Conservation (phyloP, 2,329 filamentous ascomycete species). For the Pseudogymnoascus verrucosus region DNA sequence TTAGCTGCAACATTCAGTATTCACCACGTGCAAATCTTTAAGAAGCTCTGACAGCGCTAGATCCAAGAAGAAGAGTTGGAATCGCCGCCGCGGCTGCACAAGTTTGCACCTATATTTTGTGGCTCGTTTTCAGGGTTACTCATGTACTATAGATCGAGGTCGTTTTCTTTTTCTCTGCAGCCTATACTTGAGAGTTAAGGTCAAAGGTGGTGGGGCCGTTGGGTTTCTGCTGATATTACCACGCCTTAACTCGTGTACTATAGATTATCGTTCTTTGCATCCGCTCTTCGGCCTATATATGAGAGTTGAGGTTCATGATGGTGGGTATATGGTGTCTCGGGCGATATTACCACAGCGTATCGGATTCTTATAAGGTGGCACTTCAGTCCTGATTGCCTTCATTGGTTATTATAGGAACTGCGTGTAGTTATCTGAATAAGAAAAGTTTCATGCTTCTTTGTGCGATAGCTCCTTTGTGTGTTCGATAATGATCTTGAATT, state of each 20-base stretch:
- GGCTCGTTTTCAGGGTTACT: background rate
- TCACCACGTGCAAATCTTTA: background rate
- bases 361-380: background rate
- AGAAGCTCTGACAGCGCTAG: background rate
- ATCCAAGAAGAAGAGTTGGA: background rate
- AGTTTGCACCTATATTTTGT: background rate
- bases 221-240: background rate
- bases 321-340: background rate
- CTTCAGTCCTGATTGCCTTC: background rate
- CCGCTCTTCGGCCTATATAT: background rate
- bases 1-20: background rate
- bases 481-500: background rate
- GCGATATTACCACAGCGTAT: background rate
- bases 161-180: background rate
- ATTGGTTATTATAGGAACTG: background rate
- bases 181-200: background rate
- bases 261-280: background rate
- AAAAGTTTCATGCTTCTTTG: background rate
- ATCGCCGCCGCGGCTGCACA: background rate
- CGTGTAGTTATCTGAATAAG: background rate
- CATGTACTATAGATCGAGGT: background rate
- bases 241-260: background rate
- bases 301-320: background rate
- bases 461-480: background rate
- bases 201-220: background rate